Percentiles rank a stretch among this genome's conserved stretches.
phyloP scores from a whole-genome alignment of 148 eudicot species.

The Hydrangea macrophylla region DNA sequence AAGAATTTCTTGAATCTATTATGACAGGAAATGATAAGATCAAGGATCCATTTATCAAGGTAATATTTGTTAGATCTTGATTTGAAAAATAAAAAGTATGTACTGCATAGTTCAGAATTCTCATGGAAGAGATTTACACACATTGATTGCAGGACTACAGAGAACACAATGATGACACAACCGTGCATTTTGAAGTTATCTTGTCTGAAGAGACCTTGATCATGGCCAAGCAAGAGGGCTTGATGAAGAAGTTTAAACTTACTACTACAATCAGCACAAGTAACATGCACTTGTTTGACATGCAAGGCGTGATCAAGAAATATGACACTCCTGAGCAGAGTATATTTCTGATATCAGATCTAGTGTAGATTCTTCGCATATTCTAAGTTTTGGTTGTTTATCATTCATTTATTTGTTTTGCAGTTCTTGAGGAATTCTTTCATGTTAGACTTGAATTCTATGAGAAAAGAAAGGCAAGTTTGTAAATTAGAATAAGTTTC shows the following conservation, averaged over 20 bases:
- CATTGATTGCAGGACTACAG: conserved; percentile 51
- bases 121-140: background rate
- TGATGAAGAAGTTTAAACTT: conserved; percentile 86
- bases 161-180: conserved; percentile 43
- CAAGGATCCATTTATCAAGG: conserved; percentile 66
- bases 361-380: background rate
- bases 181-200: conserved; percentile 43
- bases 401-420: conserved; percentile 11
- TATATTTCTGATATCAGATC: conserved; percentile 26
- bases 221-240: conserved; percentile 74
- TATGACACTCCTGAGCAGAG: conserved; percentile 84
- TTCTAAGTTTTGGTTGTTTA: background rate
- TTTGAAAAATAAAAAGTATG: background rate
- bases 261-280: conserved; percentile 71
- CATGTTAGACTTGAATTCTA: conserved; percentile 60
- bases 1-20: conserved; percentile 60
- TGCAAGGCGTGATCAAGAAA: conserved; percentile 73
- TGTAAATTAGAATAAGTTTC: background rate
- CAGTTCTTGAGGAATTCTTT: conserved; percentile 89
- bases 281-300: conserved; percentile 93
- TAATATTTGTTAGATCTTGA: conserved; percentile 7
- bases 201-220: conserved; percentile 44
- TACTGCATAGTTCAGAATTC: background rate
- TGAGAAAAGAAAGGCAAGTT: conserved; percentile 65
- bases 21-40: conserved; percentile 41